Base-by-base conservation (phyloP, 2,329 filamentous ascomycete species). In the Aspergillus spinulosporus region DNA sequence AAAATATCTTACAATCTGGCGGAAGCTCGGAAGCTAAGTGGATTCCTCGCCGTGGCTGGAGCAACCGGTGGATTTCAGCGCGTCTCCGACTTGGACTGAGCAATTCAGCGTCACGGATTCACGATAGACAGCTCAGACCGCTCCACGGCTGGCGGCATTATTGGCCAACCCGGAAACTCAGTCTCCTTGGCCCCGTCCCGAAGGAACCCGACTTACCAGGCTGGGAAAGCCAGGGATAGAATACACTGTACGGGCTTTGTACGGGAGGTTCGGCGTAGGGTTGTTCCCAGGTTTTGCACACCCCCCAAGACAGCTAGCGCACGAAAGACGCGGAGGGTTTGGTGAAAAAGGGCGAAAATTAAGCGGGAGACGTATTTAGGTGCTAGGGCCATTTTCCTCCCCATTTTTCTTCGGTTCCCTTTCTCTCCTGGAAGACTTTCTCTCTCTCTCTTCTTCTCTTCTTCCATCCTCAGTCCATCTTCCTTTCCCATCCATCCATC, bases 281-380 rank as follows among this genome's bases (percentile, higher is more conserved):
- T 56, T 56, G 49, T 44, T 49, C 36, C 32, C 49, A 44, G 49
- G 21, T 21, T 21, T 21, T 21, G 21, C 21, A 21, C 21, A 21
- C 52, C 37, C 37, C 47, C 54, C 37, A 59, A 55, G 14, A 28
- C 45, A 58, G 58, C 54, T 51, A 58, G 59, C 66, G 65, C 68
- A 70, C 69, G 66, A 69, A 64, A 57, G 43, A 64, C 64, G 68
- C 64, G 61, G 68, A 21, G 21, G 21, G 21, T 21, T 21, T 21
- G 21, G 21, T 64, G 66, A 57, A 62, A 60, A 67, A 68, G 65
- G 63, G 68, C 66, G 67, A 72, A 72, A 72, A 70, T 71, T 71
- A 67, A 66, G 67, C 69, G 66, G 69, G 62, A 65, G 40, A 62
- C 71, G 69, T 71, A 72, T 72, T 72, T 72, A 71, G 70, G 66